Evolutionary conservation across 2,329 filamentous ascomycete genomes (phyloP).

Genomic region (Tolypocladium pustulatum): DNA sequence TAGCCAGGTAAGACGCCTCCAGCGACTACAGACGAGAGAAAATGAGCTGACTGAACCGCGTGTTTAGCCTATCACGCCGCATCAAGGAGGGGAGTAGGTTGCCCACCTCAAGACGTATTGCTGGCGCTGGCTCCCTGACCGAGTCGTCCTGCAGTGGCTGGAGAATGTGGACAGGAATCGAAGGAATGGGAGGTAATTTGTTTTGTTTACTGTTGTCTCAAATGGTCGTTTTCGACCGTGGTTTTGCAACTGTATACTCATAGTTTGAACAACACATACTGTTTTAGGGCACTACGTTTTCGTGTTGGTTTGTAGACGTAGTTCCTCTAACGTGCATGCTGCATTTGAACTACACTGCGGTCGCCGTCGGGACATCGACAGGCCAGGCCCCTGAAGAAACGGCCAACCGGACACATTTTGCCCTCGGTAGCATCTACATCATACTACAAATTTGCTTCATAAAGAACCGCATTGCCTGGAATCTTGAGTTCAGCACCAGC

Average conservation of each 20-base stretch:
- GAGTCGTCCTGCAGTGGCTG: not conserved
- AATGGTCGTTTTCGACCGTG: not conserved
- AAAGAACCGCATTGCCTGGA: not conserved
- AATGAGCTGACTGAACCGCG: not conserved
- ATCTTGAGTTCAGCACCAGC: not conserved
- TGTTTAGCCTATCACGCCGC: constrained; percentile 28
- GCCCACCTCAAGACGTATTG: constrained; percentile 17
- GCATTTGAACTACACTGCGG: too few relatives aligned
- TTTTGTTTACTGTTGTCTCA: not conserved
- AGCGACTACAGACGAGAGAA: not conserved
- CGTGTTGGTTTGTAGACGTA: too few relatives aligned
- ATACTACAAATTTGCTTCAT: not conserved
- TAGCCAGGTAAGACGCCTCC: constrained; percentile 16
- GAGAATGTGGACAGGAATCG: not conserved
- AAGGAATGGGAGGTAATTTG: not conserved
- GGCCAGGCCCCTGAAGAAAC: not conserved
- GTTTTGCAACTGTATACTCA: not conserved
- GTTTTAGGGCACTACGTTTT: not conserved
- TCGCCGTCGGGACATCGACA: not conserved
- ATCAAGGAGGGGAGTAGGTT: constrained; percentile 31
- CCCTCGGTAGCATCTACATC: not conserved
- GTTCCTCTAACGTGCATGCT: not conserved
- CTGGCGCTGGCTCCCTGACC: constrained; percentile 20
- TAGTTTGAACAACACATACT: not conserved
- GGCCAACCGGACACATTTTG: not conserved